Evolutionary conservation across 1,284 basidiomycete species (phyloP), one percentile per base, ranked within the genome.

Genomic region (Inonotus hispidus): DNA sequence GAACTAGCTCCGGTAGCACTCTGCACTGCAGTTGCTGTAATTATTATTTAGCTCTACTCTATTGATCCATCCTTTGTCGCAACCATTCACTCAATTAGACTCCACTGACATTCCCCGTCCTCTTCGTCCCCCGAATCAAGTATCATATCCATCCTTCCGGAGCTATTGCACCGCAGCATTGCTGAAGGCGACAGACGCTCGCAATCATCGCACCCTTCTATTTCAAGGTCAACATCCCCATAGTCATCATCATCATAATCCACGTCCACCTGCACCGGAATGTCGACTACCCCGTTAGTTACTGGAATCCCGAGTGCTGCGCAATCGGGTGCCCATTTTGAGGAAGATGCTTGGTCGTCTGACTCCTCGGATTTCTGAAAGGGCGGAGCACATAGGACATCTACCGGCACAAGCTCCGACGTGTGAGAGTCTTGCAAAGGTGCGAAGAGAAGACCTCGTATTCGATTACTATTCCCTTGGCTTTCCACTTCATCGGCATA

Each of bases 71-170:
- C 39, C n/a, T 21, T 39, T 39, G 37, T 37, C 35, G 0, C 13
- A 25, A 29, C 6, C 16, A 4, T 43, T 54, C 54, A 41, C 25
- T 23, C 54, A 56, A 7, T 3, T 19, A 52, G 5, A 45, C 50
- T 45, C 58, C 58, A 59, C 35, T 27, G 32, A 35, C 25, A 52
- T 16, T 59, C 49, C 50, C 37, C 38, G n/a, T 58, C 46, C 25
- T 37, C 29, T 21, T 58, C 58, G 10, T 53, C 50, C n/a, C 21
- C 56, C 45, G 47, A 29, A 10, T 53, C 58, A 6, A 53, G 38
- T n/a, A 50, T 47, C 58, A n/a, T 39, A 16, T 38, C 49, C 46
- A 52, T 41, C 49, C 47, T 58, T 49, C 49, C 58, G 58, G 58
- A 53, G 27, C 23, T 41, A 59, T 21, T 37, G 46, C n/a, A 38